Conservation (phyloP, 1,284 basidiomycete genomes). For the Cryptococcus wingfieldii region DNA sequence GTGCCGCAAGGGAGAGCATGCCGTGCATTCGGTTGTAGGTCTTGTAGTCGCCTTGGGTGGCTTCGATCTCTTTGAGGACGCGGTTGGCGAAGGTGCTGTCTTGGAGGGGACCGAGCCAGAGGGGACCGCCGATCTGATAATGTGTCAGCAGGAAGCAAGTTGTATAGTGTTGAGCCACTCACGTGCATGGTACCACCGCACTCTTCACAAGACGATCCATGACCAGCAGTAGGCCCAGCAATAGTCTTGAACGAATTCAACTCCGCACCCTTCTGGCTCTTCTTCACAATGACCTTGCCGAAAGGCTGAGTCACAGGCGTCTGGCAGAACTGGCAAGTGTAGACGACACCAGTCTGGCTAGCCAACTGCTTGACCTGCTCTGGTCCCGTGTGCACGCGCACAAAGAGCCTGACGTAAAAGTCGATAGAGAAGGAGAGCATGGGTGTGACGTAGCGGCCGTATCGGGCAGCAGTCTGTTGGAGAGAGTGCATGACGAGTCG, state of each 20-base stretch:
- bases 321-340: slow-evolving; percentile 77
- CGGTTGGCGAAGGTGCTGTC: slow-evolving; percentile 67
- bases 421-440: slow-evolving; percentile 93
- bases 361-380: slow-evolving; percentile 81
- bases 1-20: slow-evolving; percentile 85
- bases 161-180: slow-evolving; percentile 8
- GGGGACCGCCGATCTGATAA: slow-evolving; percentile 76
- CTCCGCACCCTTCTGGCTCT: slow-evolving; percentile 53
- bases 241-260: slow-evolving; percentile 68
- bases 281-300: slow-evolving; percentile 62
- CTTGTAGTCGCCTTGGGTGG: slow-evolving; percentile 62
- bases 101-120: slow-evolving; percentile 92
- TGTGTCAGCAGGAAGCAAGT: neutral
- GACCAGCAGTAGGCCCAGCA: slow-evolving; percentile 56
- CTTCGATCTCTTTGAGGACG: slow-evolving; percentile 66
- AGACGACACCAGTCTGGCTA: slow-evolving; percentile 61
- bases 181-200: slow-evolving; percentile 75
- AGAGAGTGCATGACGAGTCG: slow-evolving; percentile 82
- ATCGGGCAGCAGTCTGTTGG: slow-evolving; percentile 80
- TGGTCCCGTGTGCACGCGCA: slow-evolving; percentile 70
- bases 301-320: slow-evolving; percentile 73
- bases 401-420: slow-evolving; percentile 93
- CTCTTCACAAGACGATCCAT: slow-evolving; percentile 64
- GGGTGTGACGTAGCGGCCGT: slow-evolving; percentile 87
- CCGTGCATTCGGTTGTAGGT: slow-evolving; percentile 85